Evolutionary conservation across 352 stramenopile genomes (phyloP).

Genomic region (Pythium utonaiense): DNA sequence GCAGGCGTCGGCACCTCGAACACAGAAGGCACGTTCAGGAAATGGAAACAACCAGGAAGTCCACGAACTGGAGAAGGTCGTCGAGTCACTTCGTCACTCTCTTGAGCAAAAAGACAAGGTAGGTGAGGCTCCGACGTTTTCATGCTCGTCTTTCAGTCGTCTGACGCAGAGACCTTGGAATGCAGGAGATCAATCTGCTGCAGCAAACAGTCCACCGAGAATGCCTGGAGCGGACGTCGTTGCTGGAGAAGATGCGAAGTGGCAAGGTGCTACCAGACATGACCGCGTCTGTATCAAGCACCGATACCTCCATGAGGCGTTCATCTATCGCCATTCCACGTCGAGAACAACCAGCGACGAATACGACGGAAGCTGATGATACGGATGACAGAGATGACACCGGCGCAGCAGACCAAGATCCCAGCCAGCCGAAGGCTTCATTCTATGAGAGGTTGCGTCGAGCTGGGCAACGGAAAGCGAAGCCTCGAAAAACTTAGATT

Average conservation of each 20-base stretch:
- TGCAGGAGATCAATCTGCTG: conserved; percentile 67
- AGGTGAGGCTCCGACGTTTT: too few species aligned
- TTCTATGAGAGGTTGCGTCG: conserved; percentile 79
- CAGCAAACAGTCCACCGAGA: conserved; percentile 82
- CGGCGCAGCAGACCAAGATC: conserved; percentile 4
- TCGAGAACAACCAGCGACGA: conserved; percentile 1
- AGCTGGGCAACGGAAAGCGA: conserved; percentile 49
- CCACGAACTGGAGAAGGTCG: conserved; percentile 38
- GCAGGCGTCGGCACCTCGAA: background rate
- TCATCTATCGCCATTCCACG: background rate
- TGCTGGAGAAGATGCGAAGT: conserved; percentile 70
- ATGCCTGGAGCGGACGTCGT: conserved; percentile 73
- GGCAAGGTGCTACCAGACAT: conserved; percentile 65
- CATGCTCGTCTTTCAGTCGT: too few species aligned
- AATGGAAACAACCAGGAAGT: conserved; percentile 38
- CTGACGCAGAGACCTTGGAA: background rate
- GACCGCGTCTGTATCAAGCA: background rate
- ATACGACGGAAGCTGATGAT: conserved; percentile 8
- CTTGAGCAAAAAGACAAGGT: conserved; percentile 54
- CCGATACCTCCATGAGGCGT: conserved; percentile 6
- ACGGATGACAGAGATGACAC: conserved; percentile 24
- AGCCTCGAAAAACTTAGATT: conserved; percentile 36
- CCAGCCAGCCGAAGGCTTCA: conserved; percentile 43
- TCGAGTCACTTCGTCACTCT: conserved; percentile 34
- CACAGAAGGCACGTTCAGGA: background rate